Conservation (phyloP, 345 rosid species). For the Arabis hirsuta region DNA sequence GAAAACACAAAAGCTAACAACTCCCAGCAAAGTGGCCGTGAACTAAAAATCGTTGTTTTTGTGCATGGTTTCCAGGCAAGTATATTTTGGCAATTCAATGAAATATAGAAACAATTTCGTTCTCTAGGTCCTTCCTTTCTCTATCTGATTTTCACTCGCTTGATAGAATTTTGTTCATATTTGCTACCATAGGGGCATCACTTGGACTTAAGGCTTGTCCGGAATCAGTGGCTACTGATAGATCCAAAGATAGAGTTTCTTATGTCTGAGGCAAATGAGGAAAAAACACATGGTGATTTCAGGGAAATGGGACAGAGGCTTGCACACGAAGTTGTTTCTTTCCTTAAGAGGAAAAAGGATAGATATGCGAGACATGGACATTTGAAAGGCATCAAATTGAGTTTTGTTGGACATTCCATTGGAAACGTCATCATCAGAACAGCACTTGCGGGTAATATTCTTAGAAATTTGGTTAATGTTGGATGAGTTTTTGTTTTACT, state of each 20-base stretch:
- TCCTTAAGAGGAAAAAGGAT: slow-evolving; percentile 76
- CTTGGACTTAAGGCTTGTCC: slow-evolving; percentile 87
- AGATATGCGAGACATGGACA: slow-evolving; percentile 65
- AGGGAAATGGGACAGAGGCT: slow-evolving; percentile 94
- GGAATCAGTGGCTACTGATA: slow-evolving; percentile 96
- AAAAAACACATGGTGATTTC: slow-evolving; percentile 89
- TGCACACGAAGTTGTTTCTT: slow-evolving; percentile 84
- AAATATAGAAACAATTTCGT: background rate
- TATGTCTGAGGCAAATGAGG: slow-evolving; percentile 93
- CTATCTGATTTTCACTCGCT: background rate
- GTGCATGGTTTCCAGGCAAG: slow-evolving; percentile 99
- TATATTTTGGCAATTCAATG: background rate
- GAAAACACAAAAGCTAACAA: slow-evolving; percentile 43
- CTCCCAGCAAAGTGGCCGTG: slow-evolving; percentile 50
- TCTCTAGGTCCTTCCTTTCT: background rate
- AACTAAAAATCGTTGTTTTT: slow-evolving; percentile 77
- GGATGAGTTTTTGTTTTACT: slow-evolving; percentile 12
- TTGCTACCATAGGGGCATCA: slow-evolving; percentile 76
- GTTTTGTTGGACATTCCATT: slow-evolving; percentile 96
- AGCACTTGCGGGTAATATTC: slow-evolving; percentile 72
- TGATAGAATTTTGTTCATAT: slow-evolving; percentile 8
- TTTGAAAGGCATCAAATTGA: slow-evolving; percentile 71
- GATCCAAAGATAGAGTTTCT: slow-evolving; percentile 89
- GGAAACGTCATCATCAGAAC: slow-evolving; percentile 90
- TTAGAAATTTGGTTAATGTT: slow-evolving; percentile 1